Conservation (phyloP, 257 asterid genomes). For the Solanum tacnaense region DNA sequence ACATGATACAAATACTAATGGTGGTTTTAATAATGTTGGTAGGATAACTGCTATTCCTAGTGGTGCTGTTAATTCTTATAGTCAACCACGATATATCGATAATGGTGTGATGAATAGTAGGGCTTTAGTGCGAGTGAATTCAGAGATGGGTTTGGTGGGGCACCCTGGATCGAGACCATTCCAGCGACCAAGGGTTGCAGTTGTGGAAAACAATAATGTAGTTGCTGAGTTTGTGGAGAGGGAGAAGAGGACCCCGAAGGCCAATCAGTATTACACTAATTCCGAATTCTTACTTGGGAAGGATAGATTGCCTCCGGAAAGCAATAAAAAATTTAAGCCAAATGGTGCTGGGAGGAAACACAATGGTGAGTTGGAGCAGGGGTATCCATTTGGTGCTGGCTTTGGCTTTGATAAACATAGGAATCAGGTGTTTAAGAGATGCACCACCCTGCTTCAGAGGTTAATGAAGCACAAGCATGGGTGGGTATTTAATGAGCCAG, state of each 20-base stretch:
- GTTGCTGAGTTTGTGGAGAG: constrained; percentile 2
- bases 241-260: constrained; percentile 16
- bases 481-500: constrained; percentile 15
- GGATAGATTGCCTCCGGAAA: constrained; percentile 11
- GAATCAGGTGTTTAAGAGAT: constrained; percentile 5
- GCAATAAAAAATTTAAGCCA: constrained; percentile 6
- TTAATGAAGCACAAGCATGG: constrained; percentile 6
- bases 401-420: not conserved
- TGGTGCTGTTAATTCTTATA: not conserved
- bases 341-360: constrained; percentile 10
- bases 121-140: constrained; percentile 4
- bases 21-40: not conserved
- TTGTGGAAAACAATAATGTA: constrained; percentile 5
- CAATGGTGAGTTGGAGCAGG: not conserved
- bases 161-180: constrained; percentile 23
- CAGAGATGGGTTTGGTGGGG: constrained; percentile 11
- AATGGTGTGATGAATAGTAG: not conserved
- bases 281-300: constrained; percentile 9
- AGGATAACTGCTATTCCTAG: not conserved
- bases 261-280: constrained; percentile 10
- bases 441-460: constrained; percentile 4
- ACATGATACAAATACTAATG: not conserved
- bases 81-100: not conserved
- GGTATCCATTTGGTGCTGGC: not conserved
- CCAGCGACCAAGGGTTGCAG: not conserved